These are phyloP conservation scores for Scheffersomyces coipomensis DNA, from an alignment of 805 yeast genomes.

Conservation along the genomic window DNA sequence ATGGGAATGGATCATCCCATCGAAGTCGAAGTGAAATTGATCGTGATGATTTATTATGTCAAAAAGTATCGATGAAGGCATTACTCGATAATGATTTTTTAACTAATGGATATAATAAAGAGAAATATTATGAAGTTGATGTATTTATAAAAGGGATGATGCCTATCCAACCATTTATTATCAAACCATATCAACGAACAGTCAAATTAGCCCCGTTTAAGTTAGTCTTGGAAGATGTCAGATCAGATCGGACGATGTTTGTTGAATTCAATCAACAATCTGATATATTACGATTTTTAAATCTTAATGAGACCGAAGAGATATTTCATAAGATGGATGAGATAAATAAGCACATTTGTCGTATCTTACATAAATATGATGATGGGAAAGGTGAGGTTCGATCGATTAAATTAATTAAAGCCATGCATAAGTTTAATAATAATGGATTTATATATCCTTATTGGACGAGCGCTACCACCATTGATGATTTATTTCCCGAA, in stretches of 20 bases:
- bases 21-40: too few species aligned
- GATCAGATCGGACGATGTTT: slow-evolving; percentile 4
- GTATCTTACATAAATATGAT: too few species aligned
- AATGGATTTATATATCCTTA: slow-evolving; percentile 8
- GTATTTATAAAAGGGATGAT: slow-evolving; percentile 14
- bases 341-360: slow-evolving; percentile 6
- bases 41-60: too few species aligned
- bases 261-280: slow-evolving; percentile 20
- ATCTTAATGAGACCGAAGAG: slow-evolving; percentile 12
- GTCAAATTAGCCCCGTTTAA: slow-evolving; percentile 23
- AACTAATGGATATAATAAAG: too few species aligned
- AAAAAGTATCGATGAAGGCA: too few species aligned
- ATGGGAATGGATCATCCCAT: too few species aligned
- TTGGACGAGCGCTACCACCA: slow-evolving; percentile 12
- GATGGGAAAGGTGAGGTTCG: too few species aligned
- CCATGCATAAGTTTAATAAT: too few species aligned
- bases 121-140: slow-evolving; percentile 13
- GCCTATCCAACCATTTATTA: slow-evolving; percentile 18
- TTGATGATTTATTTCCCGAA: slow-evolving; percentile 10
- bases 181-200: slow-evolving; percentile 29
- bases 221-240: slow-evolving; percentile 14
- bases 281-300: slow-evolving; percentile 26
- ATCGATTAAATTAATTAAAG: too few species aligned
- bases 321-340: slow-evolving; percentile 6
- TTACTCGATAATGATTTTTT: too few species aligned